Percentiles rank a stretch among this genome's conserved stretches.
Evolutionary conservation across 2,329 filamentous ascomycete genomes (phyloP).

Genomic region (Teratosphaeria viscida): DNA sequence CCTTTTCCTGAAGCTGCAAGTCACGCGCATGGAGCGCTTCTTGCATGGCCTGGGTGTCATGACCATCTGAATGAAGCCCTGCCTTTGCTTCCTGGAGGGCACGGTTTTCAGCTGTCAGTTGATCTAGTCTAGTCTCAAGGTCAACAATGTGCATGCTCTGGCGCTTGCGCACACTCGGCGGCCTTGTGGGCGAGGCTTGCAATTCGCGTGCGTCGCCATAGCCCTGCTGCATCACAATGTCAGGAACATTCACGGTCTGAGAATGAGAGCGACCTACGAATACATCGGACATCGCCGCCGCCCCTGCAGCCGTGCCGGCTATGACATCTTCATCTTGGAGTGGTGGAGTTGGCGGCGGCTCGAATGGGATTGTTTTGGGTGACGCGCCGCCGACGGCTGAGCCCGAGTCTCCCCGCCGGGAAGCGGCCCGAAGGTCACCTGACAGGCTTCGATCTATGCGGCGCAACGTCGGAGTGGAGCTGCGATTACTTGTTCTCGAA

Average conservation of each 20-base stretch:
- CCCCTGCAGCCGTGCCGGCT: constrained; percentile 76
- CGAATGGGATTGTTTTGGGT: constrained; percentile 29
- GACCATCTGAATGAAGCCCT: constrained; percentile 6
- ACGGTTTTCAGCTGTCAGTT: constrained; percentile 76
- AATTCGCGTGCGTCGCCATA: constrained; percentile 84
- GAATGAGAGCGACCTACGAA: constrained; percentile 65
- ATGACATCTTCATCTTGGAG: constrained; percentile 62
- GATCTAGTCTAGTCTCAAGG: constrained; percentile 74
- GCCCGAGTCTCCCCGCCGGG: constrained; percentile 42
- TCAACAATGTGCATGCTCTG: constrained; percentile 95
- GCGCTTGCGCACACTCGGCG: constrained; percentile 89
- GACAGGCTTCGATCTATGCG: constrained; percentile 57
- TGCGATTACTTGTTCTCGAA: constrained; percentile 48
- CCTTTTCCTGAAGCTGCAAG: constrained; percentile 65
- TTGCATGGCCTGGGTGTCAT: constrained; percentile 40
- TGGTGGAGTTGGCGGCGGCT: constrained; percentile 39
- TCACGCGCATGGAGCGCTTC: constrained; percentile 54
- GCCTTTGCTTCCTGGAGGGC: constrained; percentile 55
- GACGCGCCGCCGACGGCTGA: constrained; percentile 27
- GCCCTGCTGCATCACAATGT: constrained; percentile 58
- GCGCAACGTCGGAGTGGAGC: constrained; percentile 58
- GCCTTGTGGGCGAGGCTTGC: constrained; percentile 80
- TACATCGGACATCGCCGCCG: constrained; percentile 83
- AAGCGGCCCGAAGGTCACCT: constrained; percentile 64
- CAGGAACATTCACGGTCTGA: constrained; percentile 7